These are phyloP conservation scores for Beta macrorhiza DNA, from an alignment of 179 eudicot species.

Conservation along the genomic window DNA sequence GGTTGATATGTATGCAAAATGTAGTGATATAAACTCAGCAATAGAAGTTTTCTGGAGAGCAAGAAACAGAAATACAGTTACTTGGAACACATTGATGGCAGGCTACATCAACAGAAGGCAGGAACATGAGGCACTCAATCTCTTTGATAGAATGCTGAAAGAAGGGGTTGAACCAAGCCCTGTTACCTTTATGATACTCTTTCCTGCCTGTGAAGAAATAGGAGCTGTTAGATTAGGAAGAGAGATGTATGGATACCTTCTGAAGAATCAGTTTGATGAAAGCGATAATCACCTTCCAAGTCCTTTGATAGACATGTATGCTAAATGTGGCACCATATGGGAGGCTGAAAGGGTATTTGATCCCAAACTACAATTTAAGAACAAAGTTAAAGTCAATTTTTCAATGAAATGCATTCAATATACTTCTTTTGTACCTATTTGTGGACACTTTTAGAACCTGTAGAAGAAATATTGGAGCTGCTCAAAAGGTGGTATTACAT, in stretches of 20 bases:
- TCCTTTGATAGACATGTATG: slow-evolving; percentile 50
- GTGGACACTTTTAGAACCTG: background rate
- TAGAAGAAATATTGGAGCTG: background rate
- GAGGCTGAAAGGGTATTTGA: slow-evolving; percentile 41
- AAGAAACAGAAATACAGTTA: slow-evolving; percentile 41
- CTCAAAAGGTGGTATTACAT: background rate
- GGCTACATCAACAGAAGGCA: slow-evolving; percentile 36
- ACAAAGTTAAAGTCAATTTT: background rate
- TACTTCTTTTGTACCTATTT: slow-evolving; percentile 18
- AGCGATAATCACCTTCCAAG: slow-evolving; percentile 29
- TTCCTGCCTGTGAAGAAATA: slow-evolving; percentile 46
- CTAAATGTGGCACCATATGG: slow-evolving; percentile 41
- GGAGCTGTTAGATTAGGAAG: slow-evolving; percentile 39
- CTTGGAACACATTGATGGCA: slow-evolving; percentile 55
- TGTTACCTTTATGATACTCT: slow-evolving; percentile 48
- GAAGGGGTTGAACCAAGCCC: slow-evolving; percentile 40
- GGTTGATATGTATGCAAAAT: slow-evolving; percentile 64
- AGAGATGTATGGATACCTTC: slow-evolving; percentile 43
- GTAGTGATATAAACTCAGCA: slow-evolving; percentile 40
- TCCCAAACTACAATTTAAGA: slow-evolving; percentile 15
- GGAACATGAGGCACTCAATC: slow-evolving; percentile 36
- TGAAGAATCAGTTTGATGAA: slow-evolving; percentile 38
- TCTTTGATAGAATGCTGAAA: slow-evolving; percentile 39
- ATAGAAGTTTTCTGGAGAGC: slow-evolving; percentile 41
- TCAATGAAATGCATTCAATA: slow-evolving; percentile 11